These are phyloP conservation scores for Zymoseptoria tritici DNA, from an alignment of 2,329 filamentous ascomycete genomes.

Conservation along the genomic window DNA sequence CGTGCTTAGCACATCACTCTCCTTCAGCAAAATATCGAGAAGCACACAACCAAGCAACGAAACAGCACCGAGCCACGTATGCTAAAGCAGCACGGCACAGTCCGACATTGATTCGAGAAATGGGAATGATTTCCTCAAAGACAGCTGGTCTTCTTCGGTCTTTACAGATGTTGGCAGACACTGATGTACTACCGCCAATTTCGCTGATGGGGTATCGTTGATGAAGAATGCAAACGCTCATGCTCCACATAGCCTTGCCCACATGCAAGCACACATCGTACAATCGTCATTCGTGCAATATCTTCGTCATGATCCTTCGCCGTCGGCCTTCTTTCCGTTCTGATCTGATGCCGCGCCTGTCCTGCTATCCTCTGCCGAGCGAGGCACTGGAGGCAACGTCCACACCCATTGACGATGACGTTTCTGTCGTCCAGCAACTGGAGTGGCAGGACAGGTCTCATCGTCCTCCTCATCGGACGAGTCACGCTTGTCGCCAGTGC, in stretches of 20 bases:
- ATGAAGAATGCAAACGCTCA: neutral
- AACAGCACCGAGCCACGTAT: neutral
- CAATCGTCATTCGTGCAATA: neutral
- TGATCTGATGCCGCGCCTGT: neutral
- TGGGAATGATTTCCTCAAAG: neutral
- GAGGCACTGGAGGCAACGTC: constrained; percentile 43
- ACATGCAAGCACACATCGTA: constrained; percentile 2
- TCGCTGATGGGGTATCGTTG: neutral
- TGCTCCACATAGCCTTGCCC: neutral
- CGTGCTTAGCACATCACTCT: neutral
- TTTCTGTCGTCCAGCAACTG: constrained; percentile 47
- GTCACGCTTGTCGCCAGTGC: constrained; percentile 36
- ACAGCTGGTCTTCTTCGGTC: neutral
- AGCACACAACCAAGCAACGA: neutral
- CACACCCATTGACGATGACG: constrained; percentile 50
- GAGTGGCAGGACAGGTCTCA: constrained; percentile 45
- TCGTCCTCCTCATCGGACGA: constrained; percentile 43
- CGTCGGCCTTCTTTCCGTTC: neutral
- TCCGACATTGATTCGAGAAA: neutral
- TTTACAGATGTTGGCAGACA: neutral
- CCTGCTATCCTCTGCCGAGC: neutral
- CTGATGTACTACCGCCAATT: neutral
- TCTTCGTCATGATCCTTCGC: neutral
- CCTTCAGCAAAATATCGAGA: neutral
- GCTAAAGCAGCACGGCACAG: neutral